Evolutionary conservation across 2,329 filamentous ascomycete genomes (phyloP).

Genomic region (Penicillium rolfsii): DNA sequence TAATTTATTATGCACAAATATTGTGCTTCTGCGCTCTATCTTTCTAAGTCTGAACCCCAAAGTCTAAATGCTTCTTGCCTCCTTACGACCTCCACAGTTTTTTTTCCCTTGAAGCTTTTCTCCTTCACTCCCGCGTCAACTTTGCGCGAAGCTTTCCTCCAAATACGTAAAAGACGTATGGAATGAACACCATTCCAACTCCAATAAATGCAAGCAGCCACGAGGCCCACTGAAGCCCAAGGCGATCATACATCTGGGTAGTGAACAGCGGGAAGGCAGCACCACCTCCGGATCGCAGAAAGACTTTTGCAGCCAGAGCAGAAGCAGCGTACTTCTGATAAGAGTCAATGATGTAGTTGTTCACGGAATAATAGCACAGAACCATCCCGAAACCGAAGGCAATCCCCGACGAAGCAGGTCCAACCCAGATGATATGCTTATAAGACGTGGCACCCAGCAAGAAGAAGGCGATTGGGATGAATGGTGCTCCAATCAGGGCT

Average conservation of each 20-base stretch:
- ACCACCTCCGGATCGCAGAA: constrained; percentile 64
- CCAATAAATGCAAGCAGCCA: constrained; percentile 64
- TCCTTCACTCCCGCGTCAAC: constrained; percentile 7
- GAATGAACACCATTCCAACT: constrained; percentile 28
- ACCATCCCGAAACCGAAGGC: constrained; percentile 78
- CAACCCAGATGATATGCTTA: constrained; percentile 56
- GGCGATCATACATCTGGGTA: constrained; percentile 70
- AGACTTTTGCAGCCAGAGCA: constrained; percentile 52
- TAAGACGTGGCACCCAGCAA: constrained; percentile 68
- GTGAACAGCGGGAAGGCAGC: constrained; percentile 75
- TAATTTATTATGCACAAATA: not conserved
- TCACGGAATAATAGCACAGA: constrained; percentile 74
- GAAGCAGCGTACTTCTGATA: constrained; percentile 49
- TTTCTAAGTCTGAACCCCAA: not conserved
- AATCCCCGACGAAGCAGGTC: constrained; percentile 62
- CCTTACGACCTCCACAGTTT: not conserved
- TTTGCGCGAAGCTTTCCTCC: constrained; percentile 23
- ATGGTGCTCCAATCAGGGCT: constrained; percentile 72
- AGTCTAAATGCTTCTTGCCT: not conserved
- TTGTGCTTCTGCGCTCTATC: not conserved
- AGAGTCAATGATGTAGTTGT: constrained; percentile 73
- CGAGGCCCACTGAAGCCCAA: constrained; percentile 74
- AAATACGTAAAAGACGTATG: constrained; percentile 27
- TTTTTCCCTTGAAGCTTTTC: too few species aligned
- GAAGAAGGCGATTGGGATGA: constrained; percentile 65